Base-by-base conservation (phyloP, 164 flowering plant species). In the Cinnamomum chago region DNA sequence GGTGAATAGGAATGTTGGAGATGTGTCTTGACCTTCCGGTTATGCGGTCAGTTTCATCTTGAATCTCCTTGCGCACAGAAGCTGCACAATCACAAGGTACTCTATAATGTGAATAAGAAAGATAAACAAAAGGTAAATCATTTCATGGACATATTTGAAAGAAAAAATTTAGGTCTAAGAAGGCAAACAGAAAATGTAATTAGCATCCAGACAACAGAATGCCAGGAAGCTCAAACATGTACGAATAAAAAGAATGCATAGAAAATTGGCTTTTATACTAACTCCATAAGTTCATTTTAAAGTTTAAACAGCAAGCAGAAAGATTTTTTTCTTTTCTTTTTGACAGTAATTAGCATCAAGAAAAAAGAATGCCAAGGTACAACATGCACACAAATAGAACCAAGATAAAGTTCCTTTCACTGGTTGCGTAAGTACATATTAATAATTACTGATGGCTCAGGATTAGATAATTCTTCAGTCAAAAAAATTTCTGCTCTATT, bases 41-140 rank as follows among this genome's bases (percentile, higher is more conserved):
- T 25, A 85, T 73, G 60, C 88, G 83, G 78, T 90, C 92, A 77
- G 92, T 90, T 77, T 90, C 95, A 79, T 90, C 95, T 51, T 69
- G 68, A 71, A 92, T 92, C 81, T 92, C 97, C 84, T 85, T 92
- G 22, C 97, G 92, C 40, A 92, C 93, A 76, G 92, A 76, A 72
- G 95, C 97, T 92, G 82, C 82, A 85, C 13, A 74, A 66, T 73
- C 23, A 79, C 50, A 71, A 74, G 55, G 60, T 70, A 50, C 25
- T 47, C 11, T 25, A 52, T 58, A 51, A 55, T 18, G 13, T 55
- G 17, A 14, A 55, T 55, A 55, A 4, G 20, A 55, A 14, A 14
- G 60, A 55, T 17, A 18, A 18, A 55, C 60, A 18, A 20, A 55
- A n/a, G 60, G 47, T 40, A 55, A 55, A 15, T 55, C n/a, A 15